Evolutionary conservation across 345 rosid species (phyloP), one percentile per base, ranked within the genome.

Genomic region (Firmiana major): DNA sequence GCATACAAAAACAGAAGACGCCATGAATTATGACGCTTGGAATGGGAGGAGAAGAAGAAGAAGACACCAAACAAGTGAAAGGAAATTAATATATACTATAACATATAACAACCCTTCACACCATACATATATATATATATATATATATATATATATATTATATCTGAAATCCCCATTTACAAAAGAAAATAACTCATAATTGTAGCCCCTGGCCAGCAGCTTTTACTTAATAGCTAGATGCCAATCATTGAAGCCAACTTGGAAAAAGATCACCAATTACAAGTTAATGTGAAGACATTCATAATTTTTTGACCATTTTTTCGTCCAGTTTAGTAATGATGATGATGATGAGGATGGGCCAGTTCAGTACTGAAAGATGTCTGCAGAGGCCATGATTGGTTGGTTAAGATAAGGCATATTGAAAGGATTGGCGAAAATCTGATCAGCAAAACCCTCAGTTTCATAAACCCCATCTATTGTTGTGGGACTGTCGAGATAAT

Each of bases 311-410:
- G 31, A 58, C 83, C 19, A 19, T 57, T 45, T 45, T 68, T 70
- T 49, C 26, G 48, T n/a, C 73, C 79, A 34, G n/a, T 19, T 58
- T 57, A 24, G 22, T 0, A 57, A 26, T 22, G 53, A 54, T 40
- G 42, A 62, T 40, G 42, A 0, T 13, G 74, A 69, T 7, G 42
- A 62, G 48, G 74, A 21, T 16, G 13, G 31, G 62, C 77, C 84
- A 88, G n/a, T 75, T 80, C 84, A 88, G n/a, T 75, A 81, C 12
- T 80, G 87, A 64, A 83, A 79, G 45, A 84, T 65, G 55, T 86
- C 85, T 9, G 84, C 54, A 76, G 87, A 76, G 7, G 89, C 90
- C 83, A 80, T 77, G 79, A 88, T 81, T n/a, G 87, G 84, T 65
- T 84, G 90, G 51, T 81, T 86, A 51, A 84, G 77, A 78, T 57